Evolutionary conservation across 2,329 filamentous ascomycete species (phyloP), one percentile per base, ranked within the genome.

Genomic region (Penicillium sp.): DNA sequence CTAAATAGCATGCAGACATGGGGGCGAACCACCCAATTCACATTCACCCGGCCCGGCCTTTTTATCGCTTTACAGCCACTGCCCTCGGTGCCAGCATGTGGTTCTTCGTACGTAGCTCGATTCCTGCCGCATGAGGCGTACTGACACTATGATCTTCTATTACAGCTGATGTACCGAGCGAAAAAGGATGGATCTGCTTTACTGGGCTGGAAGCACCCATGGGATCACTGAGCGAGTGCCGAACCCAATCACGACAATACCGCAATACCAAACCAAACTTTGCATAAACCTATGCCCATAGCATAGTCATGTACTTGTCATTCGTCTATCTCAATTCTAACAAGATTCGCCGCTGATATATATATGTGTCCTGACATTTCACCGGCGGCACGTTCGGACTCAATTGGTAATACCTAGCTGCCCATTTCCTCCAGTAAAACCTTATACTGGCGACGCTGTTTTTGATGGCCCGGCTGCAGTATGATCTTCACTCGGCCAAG

Each of bases 1-100:
- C 41, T 35, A 56, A 60, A 58, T 1, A 44, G 35, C 50, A 21
- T 44, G 41, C 29, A 77, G 74, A 64, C 58, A 79, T 79, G 76
- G 75, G 76, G 69, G 72, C 75, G 63, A 77, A 76, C 66, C 79
- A 81, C 67, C 79, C 79, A 41, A 76, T 81, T 60, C 77, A 80
- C 67, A 70, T 90, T 74, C 88, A 86, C 75, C 86, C 85, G 38
- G 85, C 81, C 53, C 84, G 86, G 65, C 88, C 87, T 50, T 75
- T 97, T 68, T 97, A 98, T 84, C 88, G 92, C 76, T 90, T 94
- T 79, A 86, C 89, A 62, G 94, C 91, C 51, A 97, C 92, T 49
- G 91, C 90, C 65, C 85, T 99, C 66, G 91, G 93, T 70, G 95
- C 95, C 59, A 91, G 91, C 82, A 99, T 98, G 95, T 99, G 95